Percentiles rank a stretch among this genome's conserved stretches.
Conservation (phyloP, 345 rosid species). For the Populus simonii region DNA sequence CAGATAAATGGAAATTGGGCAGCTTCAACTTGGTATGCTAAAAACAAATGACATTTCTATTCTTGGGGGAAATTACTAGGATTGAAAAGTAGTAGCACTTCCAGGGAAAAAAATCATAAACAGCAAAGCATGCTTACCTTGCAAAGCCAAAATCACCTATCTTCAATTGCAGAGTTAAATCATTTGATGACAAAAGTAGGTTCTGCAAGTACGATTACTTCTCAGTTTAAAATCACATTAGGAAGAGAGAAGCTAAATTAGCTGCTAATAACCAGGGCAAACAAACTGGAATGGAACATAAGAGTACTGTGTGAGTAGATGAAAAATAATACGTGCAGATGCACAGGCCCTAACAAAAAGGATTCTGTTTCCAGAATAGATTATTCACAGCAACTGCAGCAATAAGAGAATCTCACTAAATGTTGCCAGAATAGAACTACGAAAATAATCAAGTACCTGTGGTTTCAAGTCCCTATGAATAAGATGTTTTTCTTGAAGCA, state of each 20-base stretch:
- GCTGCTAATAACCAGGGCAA: neutral
- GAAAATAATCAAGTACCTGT: slow-evolving; percentile 45
- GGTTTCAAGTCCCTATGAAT: slow-evolving; percentile 87
- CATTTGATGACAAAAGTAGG: slow-evolving; percentile 59
- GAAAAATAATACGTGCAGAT: neutral
- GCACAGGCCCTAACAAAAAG: neutral
- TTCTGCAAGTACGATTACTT: slow-evolving; percentile 43
- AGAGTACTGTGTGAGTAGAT: neutral
- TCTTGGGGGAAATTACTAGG: neutral
- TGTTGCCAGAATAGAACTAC: slow-evolving; percentile 6
- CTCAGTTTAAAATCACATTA: slow-evolving; percentile 8
- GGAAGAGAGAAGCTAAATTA: neutral
- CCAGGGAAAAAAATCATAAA: neutral
- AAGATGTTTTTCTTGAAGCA: slow-evolving; percentile 73
- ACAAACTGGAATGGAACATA: neutral
- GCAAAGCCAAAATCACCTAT: slow-evolving; percentile 94
- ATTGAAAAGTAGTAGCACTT: neutral
- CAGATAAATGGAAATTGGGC: neutral
- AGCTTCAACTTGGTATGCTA: slow-evolving; percentile 6
- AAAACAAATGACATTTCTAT: neutral
- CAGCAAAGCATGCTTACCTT: slow-evolving; percentile 38
- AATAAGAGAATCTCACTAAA: slow-evolving; percentile 3
- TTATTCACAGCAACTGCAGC: neutral
- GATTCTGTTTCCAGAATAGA: neutral
- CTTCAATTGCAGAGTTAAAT: slow-evolving; percentile 53